Percentiles rank a stretch among this genome's conserved stretches.
These are phyloP conservation scores for Cercospora zeae-maydis DNA, from an alignment of 2,329 filamentous ascomycete genomes.

Conservation along the genomic window DNA sequence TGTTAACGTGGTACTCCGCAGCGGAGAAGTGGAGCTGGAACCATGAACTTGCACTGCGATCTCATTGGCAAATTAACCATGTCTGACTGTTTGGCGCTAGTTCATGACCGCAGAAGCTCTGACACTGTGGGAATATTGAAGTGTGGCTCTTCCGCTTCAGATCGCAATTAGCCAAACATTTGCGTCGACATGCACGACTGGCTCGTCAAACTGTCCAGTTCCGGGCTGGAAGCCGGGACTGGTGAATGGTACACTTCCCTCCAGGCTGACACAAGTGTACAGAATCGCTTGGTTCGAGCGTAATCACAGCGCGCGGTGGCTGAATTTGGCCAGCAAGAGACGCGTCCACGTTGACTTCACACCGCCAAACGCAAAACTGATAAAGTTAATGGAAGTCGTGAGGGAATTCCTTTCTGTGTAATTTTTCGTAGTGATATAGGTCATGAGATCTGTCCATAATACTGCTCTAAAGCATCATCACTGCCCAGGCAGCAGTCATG, in stretches of 20 bases:
- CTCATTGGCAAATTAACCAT: neutral
- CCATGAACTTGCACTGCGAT: neutral
- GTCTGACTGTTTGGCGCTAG: neutral
- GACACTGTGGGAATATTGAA: neutral
- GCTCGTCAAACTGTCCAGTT: too few relatives aligned
- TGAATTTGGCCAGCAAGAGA: neutral
- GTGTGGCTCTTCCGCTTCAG: too few relatives aligned
- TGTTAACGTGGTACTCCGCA: neutral
- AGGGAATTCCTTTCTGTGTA: neutral
- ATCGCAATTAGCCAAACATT: too few relatives aligned
- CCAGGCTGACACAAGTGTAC: too few relatives aligned
- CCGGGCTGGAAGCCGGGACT: too few relatives aligned
- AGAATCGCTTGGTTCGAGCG: neutral
- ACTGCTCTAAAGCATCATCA: neutral
- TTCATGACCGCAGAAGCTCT: neutral
- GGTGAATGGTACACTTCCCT: too few relatives aligned
- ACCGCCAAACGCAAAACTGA: neutral
- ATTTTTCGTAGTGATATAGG: neutral
- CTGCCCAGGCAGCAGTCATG: neutral
- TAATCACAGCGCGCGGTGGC: neutral
- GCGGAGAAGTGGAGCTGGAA: neutral
- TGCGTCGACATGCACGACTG: too few relatives aligned
- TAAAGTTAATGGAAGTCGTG: neutral
- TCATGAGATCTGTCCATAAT: neutral
- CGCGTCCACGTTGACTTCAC: neutral